These are phyloP conservation scores for Jacaranda copaia DNA, from an alignment of 257 asterid genomes.

Conservation along the genomic window DNA sequence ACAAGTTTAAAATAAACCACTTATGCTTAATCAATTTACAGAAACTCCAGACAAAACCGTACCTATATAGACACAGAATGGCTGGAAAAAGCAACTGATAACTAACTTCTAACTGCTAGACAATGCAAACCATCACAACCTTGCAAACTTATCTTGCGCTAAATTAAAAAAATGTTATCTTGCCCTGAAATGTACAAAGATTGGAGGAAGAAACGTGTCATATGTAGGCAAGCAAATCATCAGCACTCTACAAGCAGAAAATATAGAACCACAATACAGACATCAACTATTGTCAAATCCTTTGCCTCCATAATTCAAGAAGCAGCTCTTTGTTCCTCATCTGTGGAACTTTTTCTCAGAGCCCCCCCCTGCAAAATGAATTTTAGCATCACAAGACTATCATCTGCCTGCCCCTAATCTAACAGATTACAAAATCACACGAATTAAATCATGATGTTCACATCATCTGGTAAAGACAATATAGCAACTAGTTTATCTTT, in stretches of 20 bases:
- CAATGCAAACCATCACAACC: slow-evolving; percentile 27
- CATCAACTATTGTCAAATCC: slow-evolving; percentile 26
- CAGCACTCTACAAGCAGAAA: slow-evolving; percentile 30
- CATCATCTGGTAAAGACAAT: no score
- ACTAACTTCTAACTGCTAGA: slow-evolving; percentile 1
- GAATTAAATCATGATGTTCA: not conserved
- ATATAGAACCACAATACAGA: slow-evolving; percentile 16
- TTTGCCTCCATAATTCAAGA: slow-evolving; percentile 46
- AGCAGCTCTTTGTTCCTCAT: slow-evolving; percentile 49
- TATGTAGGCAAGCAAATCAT: slow-evolving; percentile 5
- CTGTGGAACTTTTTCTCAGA: slow-evolving; percentile 32
- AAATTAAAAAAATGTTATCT: slow-evolving; percentile 18
- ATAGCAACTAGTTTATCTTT: not conserved
- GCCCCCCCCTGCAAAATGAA: slow-evolving; percentile 53
- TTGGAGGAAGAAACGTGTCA: slow-evolving; percentile 20
- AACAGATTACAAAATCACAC: slow-evolving; percentile 10
- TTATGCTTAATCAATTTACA: slow-evolving; percentile 13
- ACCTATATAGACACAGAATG: slow-evolving; percentile 13
- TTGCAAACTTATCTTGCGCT: slow-evolving; percentile 31
- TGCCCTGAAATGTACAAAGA: slow-evolving; percentile 20
- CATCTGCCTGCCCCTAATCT: not conserved
- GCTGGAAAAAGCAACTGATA: not conserved
- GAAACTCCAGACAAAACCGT: slow-evolving; percentile 7
- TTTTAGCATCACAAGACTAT: slow-evolving; percentile 17
- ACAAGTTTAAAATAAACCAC: not conserved